Evolutionary conservation across 2,329 filamentous ascomycete genomes (phyloP).

Genomic region (Colletotrichum magnum): DNA sequence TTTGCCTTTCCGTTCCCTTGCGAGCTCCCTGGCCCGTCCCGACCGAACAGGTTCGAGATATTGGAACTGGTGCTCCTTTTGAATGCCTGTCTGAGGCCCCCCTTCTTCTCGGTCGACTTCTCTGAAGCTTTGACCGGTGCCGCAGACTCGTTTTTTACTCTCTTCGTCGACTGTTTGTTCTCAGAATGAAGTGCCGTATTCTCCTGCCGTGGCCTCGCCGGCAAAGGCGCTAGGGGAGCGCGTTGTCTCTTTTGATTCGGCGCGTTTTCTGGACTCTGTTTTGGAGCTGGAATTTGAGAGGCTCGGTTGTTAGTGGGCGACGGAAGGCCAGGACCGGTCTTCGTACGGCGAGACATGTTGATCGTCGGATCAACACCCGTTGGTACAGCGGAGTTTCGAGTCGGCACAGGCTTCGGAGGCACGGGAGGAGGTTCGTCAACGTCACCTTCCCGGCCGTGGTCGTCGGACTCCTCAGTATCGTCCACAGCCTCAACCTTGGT

Average conservation of each 20-base stretch:
- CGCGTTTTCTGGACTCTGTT: conserved; percentile 49
- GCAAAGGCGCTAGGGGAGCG: conserved; percentile 50
- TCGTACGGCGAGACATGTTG: conserved; percentile 23
- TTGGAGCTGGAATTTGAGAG: conserved; percentile 44
- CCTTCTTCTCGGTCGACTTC: conserved; percentile 58
- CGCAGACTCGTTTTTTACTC: conserved; percentile 45
- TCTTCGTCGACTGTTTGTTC: conserved; percentile 49
- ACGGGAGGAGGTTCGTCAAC: conserved; percentile 28
- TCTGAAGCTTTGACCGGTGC: conserved; percentile 41
- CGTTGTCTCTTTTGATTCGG: conserved; percentile 65
- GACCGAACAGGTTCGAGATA: conserved; percentile 64
- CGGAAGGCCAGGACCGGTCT: conserved; percentile 14
- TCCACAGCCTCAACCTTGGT: conserved; percentile 47
- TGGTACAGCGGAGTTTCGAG: neutral
- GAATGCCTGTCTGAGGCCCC: conserved; percentile 65
- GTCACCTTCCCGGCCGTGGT: conserved; percentile 12
- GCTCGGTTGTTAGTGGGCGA: conserved; percentile 25
- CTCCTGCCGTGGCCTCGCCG: conserved; percentile 40
- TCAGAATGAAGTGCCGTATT: conserved; percentile 41
- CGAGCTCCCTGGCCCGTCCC: conserved; percentile 53
- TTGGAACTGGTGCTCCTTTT: conserved; percentile 63
- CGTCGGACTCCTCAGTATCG: conserved; percentile 40
- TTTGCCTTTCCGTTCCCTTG: conserved; percentile 42
- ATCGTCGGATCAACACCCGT: conserved; percentile 6
- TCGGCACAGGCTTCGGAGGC: conserved; percentile 42